phyloP scores from a whole-genome alignment of 768 basidiomycete genomes.

The Boletus rubroflammeus region DNA sequence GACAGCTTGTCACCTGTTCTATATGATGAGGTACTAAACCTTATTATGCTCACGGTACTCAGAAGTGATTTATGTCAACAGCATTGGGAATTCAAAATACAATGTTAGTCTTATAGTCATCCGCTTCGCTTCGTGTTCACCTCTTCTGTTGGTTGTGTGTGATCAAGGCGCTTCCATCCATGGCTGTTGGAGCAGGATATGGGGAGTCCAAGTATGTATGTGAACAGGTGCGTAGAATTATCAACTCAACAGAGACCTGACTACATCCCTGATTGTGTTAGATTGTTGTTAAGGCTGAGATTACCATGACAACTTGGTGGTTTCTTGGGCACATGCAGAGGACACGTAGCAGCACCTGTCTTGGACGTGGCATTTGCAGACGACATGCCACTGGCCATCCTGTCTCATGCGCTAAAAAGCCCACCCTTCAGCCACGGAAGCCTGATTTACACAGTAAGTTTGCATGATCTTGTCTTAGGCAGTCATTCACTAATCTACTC shows the following conservation, averaged over 20 bases:
- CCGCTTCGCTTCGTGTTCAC: conserved; percentile 25
- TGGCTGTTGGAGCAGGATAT: conserved; percentile 34
- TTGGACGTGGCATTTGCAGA: conserved; percentile 32
- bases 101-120: conserved; percentile 13
- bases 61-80: no score
- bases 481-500: no score
- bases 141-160: conserved; percentile 19
- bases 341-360: conserved; percentile 31
- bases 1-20: no score
- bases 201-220: conserved; percentile 38
- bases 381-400: no score
- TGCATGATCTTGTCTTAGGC: no score
- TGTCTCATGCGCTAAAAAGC: no score
- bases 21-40: no score
- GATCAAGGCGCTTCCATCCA: conserved; percentile 16
- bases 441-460: no score
- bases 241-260: neutral
- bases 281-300: conserved; percentile 17
- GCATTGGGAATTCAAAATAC: no score
- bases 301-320: conserved; percentile 3
- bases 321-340: conserved; percentile 36
- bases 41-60: no score
- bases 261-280: neutral
- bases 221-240: conserved; percentile 30
- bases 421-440: no score